Conservation (phyloP, 2,329 filamentous ascomycete genomes). For the Aspergillus neoniger region DNA sequence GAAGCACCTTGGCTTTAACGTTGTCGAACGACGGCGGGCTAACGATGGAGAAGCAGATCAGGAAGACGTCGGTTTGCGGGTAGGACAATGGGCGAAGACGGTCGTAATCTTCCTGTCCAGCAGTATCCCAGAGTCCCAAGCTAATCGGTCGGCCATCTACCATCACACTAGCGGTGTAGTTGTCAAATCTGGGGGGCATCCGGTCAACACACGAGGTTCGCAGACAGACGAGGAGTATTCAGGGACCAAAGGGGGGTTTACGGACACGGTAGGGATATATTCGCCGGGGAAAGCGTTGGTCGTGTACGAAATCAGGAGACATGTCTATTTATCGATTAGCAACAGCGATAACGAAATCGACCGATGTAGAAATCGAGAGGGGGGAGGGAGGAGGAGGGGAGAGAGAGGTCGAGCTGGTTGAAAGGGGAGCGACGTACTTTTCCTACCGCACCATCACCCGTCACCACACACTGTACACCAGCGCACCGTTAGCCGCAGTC, state of each 20-base stretch:
- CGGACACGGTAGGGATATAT: constrained; percentile 90
- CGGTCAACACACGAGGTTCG: constrained; percentile 22
- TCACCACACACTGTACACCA: constrained; percentile 83
- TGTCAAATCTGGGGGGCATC: constrained; percentile 73
- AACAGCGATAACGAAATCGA: constrained; percentile 1
- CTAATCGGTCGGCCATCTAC: constrained; percentile 98
- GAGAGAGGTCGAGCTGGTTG: background rate
- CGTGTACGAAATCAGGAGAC: constrained; percentile 97
- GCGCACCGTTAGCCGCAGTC: constrained; percentile 42
- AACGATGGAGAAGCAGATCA: constrained; percentile 98
- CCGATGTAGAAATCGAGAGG: constrained; percentile 3
- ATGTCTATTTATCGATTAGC: constrained; percentile 65
- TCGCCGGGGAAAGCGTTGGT: constrained; percentile 99
- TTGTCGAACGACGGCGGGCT: constrained; percentile 98
- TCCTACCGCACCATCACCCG: constrained; percentile 97
- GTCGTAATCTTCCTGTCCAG: constrained; percentile 98
- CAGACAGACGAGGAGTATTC: constrained; percentile 8
- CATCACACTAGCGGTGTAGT: constrained; percentile 99
- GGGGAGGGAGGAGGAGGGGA: too few species aligned
- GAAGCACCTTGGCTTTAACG: constrained; percentile 89
- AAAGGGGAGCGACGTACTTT: constrained; percentile 65
- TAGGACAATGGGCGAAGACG: constrained; percentile 92
- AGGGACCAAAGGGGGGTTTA: constrained; percentile 25
- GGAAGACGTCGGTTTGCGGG: constrained; percentile 96
- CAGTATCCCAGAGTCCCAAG: constrained; percentile 96